A percentile compares a stretch with the other conserved stretches of the same genome.
phyloP scores from a whole-genome alignment of 371 early-diverging fungal species.

The Mortierella sp. region DNA sequence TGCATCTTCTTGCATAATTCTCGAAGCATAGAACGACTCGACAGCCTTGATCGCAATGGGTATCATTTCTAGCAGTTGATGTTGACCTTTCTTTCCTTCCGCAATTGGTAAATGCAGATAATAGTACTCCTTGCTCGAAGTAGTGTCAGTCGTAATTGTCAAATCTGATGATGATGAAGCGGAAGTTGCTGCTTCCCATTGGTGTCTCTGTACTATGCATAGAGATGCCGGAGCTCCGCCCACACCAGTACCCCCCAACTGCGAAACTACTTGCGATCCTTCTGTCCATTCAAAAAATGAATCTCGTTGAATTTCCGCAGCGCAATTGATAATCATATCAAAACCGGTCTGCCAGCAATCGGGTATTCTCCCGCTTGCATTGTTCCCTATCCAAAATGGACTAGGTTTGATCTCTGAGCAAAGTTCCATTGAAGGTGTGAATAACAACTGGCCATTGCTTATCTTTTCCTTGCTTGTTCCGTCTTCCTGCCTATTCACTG shows the following conservation, averaged over 20 bases:
- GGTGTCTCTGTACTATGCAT: conserved; percentile 25
- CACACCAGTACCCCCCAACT: conserved; percentile 17
- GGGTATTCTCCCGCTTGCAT: conserved; percentile 46
- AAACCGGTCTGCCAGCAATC: conserved; percentile 46
- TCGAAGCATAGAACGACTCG: conserved; percentile 47
- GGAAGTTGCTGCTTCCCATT: conserved; percentile 12
- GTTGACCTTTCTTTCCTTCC: conserved; percentile 81
- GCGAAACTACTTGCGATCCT: neutral
- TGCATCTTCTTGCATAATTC: conserved; percentile 6
- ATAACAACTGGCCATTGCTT: conserved; percentile 1
- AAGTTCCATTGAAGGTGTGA: conserved; percentile 49
- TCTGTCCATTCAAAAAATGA: conserved; percentile 20
- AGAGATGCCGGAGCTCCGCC: conserved; percentile 35
- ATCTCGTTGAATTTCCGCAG: conserved; percentile 45
- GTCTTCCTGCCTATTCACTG: conserved; percentile 11
- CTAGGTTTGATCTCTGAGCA: conserved; percentile 49
- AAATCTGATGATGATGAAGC: neutral
- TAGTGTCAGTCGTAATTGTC: conserved; percentile 57
- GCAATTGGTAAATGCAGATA: conserved; percentile 76
- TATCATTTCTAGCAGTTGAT: conserved; percentile 65
- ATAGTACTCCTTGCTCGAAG: conserved; percentile 29
- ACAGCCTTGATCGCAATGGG: conserved; percentile 68
- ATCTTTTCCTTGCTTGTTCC: neutral
- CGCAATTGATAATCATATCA: conserved; percentile 56
- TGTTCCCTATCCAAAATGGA: conserved; percentile 51